A percentile compares a stretch with the other conserved stretches of the same genome.
These are phyloP conservation scores for Cercospora brassicicola DNA, from an alignment of 2,329 filamentous ascomycete genomes.

Conservation along the genomic window DNA sequence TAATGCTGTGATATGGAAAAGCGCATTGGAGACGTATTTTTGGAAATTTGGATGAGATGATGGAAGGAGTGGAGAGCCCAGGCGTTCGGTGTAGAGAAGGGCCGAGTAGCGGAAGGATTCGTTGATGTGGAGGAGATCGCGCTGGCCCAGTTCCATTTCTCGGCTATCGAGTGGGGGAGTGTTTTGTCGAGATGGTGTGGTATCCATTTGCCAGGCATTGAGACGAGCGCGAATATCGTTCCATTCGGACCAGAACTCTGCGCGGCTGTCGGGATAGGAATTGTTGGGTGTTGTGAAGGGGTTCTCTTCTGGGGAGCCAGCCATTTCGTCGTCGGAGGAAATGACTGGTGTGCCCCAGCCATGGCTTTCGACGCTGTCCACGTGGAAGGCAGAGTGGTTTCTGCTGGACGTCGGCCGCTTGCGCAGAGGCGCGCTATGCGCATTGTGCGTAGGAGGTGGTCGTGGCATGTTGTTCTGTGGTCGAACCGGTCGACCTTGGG, in stretches of 20 bases:
- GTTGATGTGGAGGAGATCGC: slow-evolving; percentile 77
- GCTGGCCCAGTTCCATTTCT: slow-evolving; percentile 48
- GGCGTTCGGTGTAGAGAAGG: slow-evolving; percentile 82
- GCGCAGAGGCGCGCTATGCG: neutral
- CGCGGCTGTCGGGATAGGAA: slow-evolving; percentile 50
- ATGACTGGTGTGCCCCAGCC: slow-evolving; percentile 56
- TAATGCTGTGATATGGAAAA: slow-evolving; percentile 80
- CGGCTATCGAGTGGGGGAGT: slow-evolving; percentile 26
- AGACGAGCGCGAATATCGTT: slow-evolving; percentile 73
- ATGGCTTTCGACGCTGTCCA: slow-evolving; percentile 65
- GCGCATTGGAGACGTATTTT: slow-evolving; percentile 74
- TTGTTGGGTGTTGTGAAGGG: slow-evolving; percentile 18
- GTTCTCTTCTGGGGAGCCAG: slow-evolving; percentile 37
- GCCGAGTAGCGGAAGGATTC: slow-evolving; percentile 89
- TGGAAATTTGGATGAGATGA: slow-evolving; percentile 77
- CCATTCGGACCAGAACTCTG: slow-evolving; percentile 82
- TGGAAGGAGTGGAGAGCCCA: slow-evolving; percentile 73
- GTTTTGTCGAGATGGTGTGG: slow-evolving; percentile 34
- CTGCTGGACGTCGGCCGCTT: slow-evolving; percentile 9
- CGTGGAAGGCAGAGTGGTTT: slow-evolving; percentile 42
- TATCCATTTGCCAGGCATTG: slow-evolving; percentile 76
- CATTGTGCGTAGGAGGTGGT: slow-evolving; percentile 9
- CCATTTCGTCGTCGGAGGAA: slow-evolving; percentile 41
- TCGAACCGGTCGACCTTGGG: slow-evolving; percentile 60
- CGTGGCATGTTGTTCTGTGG: slow-evolving; percentile 14